Evolutionary conservation across 2,329 filamentous ascomycete genomes (phyloP).

Genomic region (Cladobotryum mycophilum): DNA sequence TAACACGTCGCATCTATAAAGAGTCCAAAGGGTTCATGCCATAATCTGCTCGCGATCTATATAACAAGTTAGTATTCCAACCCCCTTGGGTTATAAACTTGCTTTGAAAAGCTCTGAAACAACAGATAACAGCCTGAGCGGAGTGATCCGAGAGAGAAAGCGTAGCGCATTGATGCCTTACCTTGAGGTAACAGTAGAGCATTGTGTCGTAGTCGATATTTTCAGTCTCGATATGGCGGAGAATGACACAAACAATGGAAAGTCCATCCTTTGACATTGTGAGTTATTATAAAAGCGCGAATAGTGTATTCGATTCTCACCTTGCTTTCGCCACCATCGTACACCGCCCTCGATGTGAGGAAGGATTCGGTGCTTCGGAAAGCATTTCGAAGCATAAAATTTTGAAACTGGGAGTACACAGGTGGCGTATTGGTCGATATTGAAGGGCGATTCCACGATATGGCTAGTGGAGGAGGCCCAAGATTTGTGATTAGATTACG

Average conservation of each 20-base stretch:
- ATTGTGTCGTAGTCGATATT: slow-evolving; percentile 60
- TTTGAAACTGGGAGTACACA: slow-evolving; percentile 61
- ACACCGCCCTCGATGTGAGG: slow-evolving; percentile 58
- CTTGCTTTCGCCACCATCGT: slow-evolving; percentile 66
- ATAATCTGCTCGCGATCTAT: slow-evolving; percentile 61
- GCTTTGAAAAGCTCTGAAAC: not conserved
- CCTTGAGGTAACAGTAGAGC: slow-evolving; percentile 62
- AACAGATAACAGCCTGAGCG: no score
- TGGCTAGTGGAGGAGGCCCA: slow-evolving; percentile 60
- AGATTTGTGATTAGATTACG: slow-evolving; percentile 59
- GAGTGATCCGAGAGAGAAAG: not conserved
- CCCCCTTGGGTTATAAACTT: not conserved
- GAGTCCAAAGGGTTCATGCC: slow-evolving; percentile 62
- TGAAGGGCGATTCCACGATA: slow-evolving; percentile 63
- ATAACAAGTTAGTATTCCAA: not conserved
- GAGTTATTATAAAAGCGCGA: not conserved
- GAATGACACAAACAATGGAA: slow-evolving; percentile 62
- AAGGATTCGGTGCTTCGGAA: slow-evolving; percentile 60
- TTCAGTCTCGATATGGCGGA: slow-evolving; percentile 61
- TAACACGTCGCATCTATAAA: slow-evolving; percentile 66
- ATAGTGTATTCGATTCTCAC: slow-evolving; percentile 24
- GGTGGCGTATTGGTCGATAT: slow-evolving; percentile 59
- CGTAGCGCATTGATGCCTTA: slow-evolving; percentile 21
- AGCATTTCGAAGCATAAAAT: slow-evolving; percentile 66
- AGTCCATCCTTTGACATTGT: slow-evolving; percentile 50